Percentiles rank a stretch among this genome's conserved stretches.
Evolutionary conservation across 169 alveolate species (phyloP).

Genomic region (Hepatocystis sp.): DNA sequence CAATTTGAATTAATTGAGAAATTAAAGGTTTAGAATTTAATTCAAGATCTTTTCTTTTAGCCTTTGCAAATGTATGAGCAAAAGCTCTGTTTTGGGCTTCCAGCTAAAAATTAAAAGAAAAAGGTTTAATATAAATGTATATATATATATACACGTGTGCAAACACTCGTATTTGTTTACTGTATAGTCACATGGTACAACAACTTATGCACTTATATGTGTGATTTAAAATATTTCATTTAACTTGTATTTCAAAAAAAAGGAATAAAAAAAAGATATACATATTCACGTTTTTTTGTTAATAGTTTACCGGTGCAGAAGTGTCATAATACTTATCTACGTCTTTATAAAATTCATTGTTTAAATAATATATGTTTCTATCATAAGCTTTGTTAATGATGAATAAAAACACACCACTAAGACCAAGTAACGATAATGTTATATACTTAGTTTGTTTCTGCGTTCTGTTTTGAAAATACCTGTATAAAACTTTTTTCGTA

Average conservation of each 20-base stretch:
- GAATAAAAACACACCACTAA: constrained; percentile 59
- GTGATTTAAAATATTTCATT: too few relatives aligned
- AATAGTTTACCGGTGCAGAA: constrained; percentile 74
- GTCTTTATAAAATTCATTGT: constrained; percentile 69
- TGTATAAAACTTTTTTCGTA: constrained; percentile 69
- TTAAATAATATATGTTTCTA: constrained; percentile 64
- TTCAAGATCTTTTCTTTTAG: constrained; percentile 68
- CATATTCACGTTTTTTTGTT: constrained; percentile 6
- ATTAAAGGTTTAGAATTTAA: constrained; percentile 48
- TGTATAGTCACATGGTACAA: too few relatives aligned
- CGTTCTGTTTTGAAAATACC: constrained; percentile 75
- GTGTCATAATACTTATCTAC: constrained; percentile 51
- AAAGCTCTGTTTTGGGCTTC: constrained; percentile 77
- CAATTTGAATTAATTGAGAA: constrained; percentile 61
- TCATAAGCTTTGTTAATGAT: constrained; percentile 72
- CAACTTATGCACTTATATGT: too few relatives aligned
- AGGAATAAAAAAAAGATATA: constrained; percentile 1
- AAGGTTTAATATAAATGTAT: constrained; percentile 4
- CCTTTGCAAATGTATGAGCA: constrained; percentile 42
- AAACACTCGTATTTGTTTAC: not conserved
- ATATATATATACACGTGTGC: not conserved
- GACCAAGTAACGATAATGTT: constrained; percentile 45
- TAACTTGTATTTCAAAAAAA: too few relatives aligned
- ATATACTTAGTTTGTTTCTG: constrained; percentile 74
- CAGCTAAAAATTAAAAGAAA: constrained; percentile 18